Base-by-base conservation (phyloP, 2,329 filamentous ascomycete genomes). In the Paramyrothecium sp. region DNA sequence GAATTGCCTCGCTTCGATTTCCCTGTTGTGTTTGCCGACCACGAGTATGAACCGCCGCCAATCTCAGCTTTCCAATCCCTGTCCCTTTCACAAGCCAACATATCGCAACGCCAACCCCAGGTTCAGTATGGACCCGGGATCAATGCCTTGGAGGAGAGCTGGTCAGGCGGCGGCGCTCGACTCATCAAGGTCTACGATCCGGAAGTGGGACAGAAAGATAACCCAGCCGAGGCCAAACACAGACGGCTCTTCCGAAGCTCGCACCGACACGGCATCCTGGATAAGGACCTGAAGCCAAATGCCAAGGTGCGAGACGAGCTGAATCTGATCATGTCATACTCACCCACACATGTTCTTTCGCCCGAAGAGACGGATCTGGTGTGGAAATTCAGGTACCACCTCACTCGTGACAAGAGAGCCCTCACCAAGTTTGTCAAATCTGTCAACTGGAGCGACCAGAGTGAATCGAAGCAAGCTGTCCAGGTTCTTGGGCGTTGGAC, bases 391-490 rank as follows among this genome's bases (percentile, higher is more conserved):
- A 85, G 95, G 58, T 96, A 98, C 72, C 94, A 97, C 71, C 76
- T 99, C 21, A 95, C 93, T 1, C 84, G 92, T 57, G 93, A 99
- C 71, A 99, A 99, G 73, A 82, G 89, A 66, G 90, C 94, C 2
- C 80, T 98, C 57, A 99, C 94, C 34, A 99, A 99, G 67, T 96
- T 99, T 65, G 92, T 98, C 71, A 99, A 98, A 73, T 97, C 94
- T 0, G 94, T 97, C 44, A 93, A 96, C 63, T 99, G 95, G 94
- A 86, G 85, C 53, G 94, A 97, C 71, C 83, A 85, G 51, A 86
- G 87, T 60, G 94, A 99, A 78, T 88, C 90, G 3, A 89, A 90
- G 58, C 92, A 97, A 75, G 93, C 94, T 7, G 90, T 95, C 22
- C 91, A 96, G 60, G 86, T 99, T 4, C 82, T 99, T 19, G 87